A percentile compares a stretch with the other conserved stretches of the same genome.
These are phyloP conservation scores for Dichotomopilus funicola DNA, from an alignment of 2,329 filamentous ascomycete species.

Conservation along the genomic window DNA sequence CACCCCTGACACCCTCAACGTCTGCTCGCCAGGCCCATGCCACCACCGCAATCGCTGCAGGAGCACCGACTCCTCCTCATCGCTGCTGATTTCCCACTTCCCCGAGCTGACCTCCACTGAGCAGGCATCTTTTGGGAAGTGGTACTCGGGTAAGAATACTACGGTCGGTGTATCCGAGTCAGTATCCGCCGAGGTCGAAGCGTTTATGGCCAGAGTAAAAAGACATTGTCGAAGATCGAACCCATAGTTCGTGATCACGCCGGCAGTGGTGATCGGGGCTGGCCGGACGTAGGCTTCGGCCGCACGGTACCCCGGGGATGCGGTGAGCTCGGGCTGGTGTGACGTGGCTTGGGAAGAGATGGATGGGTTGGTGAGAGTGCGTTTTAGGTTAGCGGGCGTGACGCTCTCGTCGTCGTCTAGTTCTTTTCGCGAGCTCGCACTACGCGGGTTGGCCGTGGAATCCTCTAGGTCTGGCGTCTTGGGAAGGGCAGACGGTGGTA, in stretches of 20 bases:
- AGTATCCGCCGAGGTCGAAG: slow-evolving; percentile 45
- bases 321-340: slow-evolving; percentile 51
- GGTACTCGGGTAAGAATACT: slow-evolving; percentile 82
- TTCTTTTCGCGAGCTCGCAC: slow-evolving; percentile 30
- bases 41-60: slow-evolving; percentile 84
- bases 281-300: slow-evolving; percentile 91
- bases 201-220: slow-evolving; percentile 66
- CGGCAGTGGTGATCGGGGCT: slow-evolving; percentile 68
- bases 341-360: slow-evolving; percentile 53
- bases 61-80: slow-evolving; percentile 61
- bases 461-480: slow-evolving; percentile 34
- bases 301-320: slow-evolving; percentile 70
- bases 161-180: slow-evolving; percentile 59
- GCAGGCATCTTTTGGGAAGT: slow-evolving; percentile 73
- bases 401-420: slow-evolving; percentile 52
- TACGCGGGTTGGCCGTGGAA: slow-evolving; percentile 42
- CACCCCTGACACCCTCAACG: slow-evolving; percentile 66
- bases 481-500: slow-evolving; percentile 47
- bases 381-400: slow-evolving; percentile 69
- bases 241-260: slow-evolving; percentile 61
- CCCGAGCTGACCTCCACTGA: slow-evolving; percentile 73
- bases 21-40: slow-evolving; percentile 82
- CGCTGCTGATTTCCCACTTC: slow-evolving; percentile 77
- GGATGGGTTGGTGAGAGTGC: slow-evolving; percentile 60
- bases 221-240: slow-evolving; percentile 77